phyloP scores from a whole-genome alignment of 2,329 filamentous ascomycete genomes.

The Penicillium concentricum region DNA sequence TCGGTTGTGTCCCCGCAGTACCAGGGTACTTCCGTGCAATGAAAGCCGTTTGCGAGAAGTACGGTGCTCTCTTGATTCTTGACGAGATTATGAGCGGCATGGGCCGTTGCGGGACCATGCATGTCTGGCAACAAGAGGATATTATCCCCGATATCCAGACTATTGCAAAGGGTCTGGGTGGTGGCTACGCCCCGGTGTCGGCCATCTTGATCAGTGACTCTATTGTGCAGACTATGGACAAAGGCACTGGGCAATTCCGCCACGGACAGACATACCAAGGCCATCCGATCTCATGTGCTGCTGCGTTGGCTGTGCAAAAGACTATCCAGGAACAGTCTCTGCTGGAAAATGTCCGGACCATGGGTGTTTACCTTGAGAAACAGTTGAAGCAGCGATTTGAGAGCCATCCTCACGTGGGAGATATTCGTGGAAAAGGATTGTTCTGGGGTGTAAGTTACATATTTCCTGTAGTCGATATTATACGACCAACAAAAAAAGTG shows the following conservation, averaged over 20 bases:
- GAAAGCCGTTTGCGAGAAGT: slow-evolving; percentile 64
- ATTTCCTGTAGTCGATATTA: background rate
- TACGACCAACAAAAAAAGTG: background rate
- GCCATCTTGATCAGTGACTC: slow-evolving; percentile 53
- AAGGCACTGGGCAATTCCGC: slow-evolving; percentile 51
- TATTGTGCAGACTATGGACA: slow-evolving; percentile 50
- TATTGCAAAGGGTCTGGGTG: slow-evolving; percentile 60
- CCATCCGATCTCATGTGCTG: slow-evolving; percentile 57
- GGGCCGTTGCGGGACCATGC: slow-evolving; percentile 58
- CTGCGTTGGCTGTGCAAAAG: slow-evolving; percentile 61
- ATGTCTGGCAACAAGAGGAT: slow-evolving; percentile 60
- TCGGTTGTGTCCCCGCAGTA: slow-evolving; percentile 67
- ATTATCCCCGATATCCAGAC: slow-evolving; percentile 60
- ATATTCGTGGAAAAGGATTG: slow-evolving; percentile 59
- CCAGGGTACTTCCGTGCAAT: slow-evolving; percentile 70
- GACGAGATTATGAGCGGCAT: slow-evolving; percentile 74
- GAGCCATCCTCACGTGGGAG: slow-evolving; percentile 52
- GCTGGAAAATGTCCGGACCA: slow-evolving; percentile 56
- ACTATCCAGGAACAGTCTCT: slow-evolving; percentile 59
- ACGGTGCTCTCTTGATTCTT: slow-evolving; percentile 72
- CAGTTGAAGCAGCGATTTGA: slow-evolving; percentile 47
- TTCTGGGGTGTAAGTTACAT: slow-evolving; percentile 57
- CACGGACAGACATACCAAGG: slow-evolving; percentile 64
- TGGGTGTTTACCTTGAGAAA: slow-evolving; percentile 49
- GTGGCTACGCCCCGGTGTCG: slow-evolving; percentile 56